These are phyloP conservation scores for Populus hybrid DNA, from an alignment of 441 rosid genomes.

Conservation along the genomic window DNA sequence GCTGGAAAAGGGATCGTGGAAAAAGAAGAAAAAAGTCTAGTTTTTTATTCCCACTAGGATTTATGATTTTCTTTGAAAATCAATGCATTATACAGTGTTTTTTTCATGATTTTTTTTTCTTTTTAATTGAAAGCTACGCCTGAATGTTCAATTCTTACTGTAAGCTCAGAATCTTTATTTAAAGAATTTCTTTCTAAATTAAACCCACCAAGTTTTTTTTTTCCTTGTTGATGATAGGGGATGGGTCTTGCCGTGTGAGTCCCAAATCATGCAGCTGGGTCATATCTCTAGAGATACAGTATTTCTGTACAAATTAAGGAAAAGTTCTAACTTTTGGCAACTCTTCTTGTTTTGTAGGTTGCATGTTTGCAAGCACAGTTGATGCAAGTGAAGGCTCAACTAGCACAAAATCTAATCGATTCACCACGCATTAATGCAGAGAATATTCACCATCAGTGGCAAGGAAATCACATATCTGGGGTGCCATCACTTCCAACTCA, in stretches of 20 bases:
- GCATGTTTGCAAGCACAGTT: conserved; percentile 78
- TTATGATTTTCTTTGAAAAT: neutral
- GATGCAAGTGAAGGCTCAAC: conserved; percentile 74
- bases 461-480: conserved; percentile 25
- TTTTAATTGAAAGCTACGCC: neutral
- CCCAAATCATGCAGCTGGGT: neutral
- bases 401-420: conserved; percentile 42
- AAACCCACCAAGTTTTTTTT: neutral
- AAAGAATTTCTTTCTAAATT: neutral
- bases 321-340: neutral
- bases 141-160: neutral
- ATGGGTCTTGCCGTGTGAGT: neutral
- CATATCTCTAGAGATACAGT: neutral
- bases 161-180: neutral
- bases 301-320: neutral
- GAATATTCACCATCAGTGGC: conserved; percentile 30
- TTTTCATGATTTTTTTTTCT: no score
- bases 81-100: neutral
- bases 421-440: conserved; percentile 19
- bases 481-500: conserved; percentile 20
- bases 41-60: neutral
- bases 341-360: conserved; percentile 43
- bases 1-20: neutral
- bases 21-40: neutral
- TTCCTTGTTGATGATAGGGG: neutral